A percentile compares a stretch with the other conserved stretches of the same genome.
Conservation (phyloP, 192 early-diverging fungal genomes). For the Chytriomyces sp. region DNA sequence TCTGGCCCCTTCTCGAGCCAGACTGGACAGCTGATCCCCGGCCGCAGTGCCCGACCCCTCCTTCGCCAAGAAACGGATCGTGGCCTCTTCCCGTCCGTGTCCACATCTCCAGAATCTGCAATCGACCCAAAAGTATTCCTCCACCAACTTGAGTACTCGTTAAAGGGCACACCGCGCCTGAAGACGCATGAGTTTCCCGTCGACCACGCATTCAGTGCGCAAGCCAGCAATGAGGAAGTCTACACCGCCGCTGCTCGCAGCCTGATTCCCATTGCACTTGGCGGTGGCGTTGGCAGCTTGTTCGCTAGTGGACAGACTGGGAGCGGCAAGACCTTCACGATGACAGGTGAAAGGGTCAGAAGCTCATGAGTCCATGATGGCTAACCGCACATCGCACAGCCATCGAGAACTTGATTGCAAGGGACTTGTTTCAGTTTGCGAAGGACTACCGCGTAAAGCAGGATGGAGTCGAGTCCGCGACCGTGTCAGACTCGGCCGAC, state of each 20-base stretch:
- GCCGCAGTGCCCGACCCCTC: slow-evolving; percentile 35
- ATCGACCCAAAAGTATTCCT: slow-evolving; percentile 22
- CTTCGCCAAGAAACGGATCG: slow-evolving; percentile 27
- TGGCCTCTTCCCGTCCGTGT: slow-evolving; percentile 27
- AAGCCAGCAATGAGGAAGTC: slow-evolving; percentile 33
- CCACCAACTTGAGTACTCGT: slow-evolving; percentile 26
- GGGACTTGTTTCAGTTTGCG: slow-evolving; percentile 39
- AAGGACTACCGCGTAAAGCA: slow-evolving; percentile 27
- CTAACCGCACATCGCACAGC: slow-evolving; percentile 3
- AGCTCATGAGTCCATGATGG: too few species aligned
- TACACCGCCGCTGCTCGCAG: slow-evolving; percentile 26
- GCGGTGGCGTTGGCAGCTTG: slow-evolving; percentile 40
- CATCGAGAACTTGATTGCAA: slow-evolving; percentile 43
- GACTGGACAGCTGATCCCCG: not conserved
- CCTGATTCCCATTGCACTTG: slow-evolving; percentile 40
- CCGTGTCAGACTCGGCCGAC: slow-evolving; percentile 18
- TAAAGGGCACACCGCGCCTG: slow-evolving; percentile 5
- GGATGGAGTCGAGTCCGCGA: not conserved
- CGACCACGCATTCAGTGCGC: slow-evolving; percentile 34
- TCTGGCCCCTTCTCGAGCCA: not conserved
- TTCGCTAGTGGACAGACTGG: slow-evolving; percentile 62
- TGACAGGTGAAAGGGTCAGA: too few species aligned
- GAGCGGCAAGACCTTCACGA: slow-evolving; percentile 56
- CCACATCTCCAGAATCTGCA: not conserved
- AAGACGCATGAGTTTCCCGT: slow-evolving; percentile 21